Conservation (phyloP, 2,329 filamentous ascomycete species). For the Xylariomycetidae sp. region DNA sequence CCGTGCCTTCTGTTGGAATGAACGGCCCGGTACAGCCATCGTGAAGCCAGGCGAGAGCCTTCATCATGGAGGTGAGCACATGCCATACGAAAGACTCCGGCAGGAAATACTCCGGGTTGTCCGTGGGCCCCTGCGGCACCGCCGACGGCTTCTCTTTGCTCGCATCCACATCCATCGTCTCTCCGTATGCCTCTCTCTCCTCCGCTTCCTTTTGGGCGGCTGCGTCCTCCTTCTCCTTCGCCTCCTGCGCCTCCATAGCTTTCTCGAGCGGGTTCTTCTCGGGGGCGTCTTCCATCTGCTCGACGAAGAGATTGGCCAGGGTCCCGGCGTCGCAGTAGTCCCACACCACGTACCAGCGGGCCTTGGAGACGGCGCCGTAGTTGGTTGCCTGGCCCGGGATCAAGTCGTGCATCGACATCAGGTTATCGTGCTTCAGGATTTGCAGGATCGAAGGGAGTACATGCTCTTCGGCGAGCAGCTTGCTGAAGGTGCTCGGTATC, state of each 20-base stretch:
- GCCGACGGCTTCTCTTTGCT: neutral
- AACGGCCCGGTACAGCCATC: constrained; percentile 34
- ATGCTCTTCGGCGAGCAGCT: neutral
- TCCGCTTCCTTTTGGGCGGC: too few species aligned
- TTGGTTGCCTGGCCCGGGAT: constrained; percentile 20
- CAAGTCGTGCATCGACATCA: constrained; percentile 39
- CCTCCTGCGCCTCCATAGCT: too few species aligned
- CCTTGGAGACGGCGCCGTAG: constrained; percentile 9
- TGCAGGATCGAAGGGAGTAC: constrained; percentile 25
- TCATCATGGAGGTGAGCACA: constrained; percentile 42
- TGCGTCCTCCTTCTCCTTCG: constrained; percentile 9
- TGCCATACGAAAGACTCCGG: constrained; percentile 55
- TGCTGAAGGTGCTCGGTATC: too few species aligned
- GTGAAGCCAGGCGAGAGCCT: constrained; percentile 50
- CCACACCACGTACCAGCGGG: constrained; percentile 32
- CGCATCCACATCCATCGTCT: too few species aligned
- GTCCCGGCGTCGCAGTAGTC: constrained; percentile 50
- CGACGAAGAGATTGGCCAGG: constrained; percentile 36
- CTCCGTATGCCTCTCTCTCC: too few species aligned
- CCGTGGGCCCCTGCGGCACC: neutral
- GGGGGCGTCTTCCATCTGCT: neutral
- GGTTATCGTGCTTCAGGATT: constrained; percentile 46
- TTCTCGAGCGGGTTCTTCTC: constrained; percentile 3
- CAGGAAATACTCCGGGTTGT: constrained; percentile 29
- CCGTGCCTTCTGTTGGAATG: constrained; percentile 10